Evolutionary conservation across 2,329 filamentous ascomycete genomes (phyloP).

Genomic region (Acarospora socialis): DNA sequence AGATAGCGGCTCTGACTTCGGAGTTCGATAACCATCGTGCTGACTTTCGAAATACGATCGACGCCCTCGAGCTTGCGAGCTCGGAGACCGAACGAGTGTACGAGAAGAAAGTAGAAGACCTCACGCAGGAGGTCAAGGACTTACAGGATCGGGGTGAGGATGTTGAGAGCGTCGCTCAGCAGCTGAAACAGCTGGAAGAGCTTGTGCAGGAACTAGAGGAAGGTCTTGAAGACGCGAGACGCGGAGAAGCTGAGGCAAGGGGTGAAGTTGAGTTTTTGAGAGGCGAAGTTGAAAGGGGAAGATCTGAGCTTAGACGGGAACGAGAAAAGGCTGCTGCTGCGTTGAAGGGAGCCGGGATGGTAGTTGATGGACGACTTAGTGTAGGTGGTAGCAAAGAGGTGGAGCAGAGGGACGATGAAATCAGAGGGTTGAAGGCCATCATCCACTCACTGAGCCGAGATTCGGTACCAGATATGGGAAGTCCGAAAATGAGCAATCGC

Average conservation of each 20-base stretch:
- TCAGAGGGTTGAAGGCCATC: slow-evolving; percentile 90
- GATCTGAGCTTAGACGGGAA: slow-evolving; percentile 76
- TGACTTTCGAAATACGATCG: slow-evolving; percentile 92
- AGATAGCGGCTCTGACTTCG: slow-evolving; percentile 78
- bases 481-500: slow-evolving; percentile 8
- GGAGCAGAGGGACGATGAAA: slow-evolving; percentile 93
- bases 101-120: slow-evolving; percentile 43
- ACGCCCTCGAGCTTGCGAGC: slow-evolving; percentile 88
- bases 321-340: slow-evolving; percentile 62
- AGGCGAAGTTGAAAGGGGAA: slow-evolving; percentile 83
- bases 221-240: slow-evolving; percentile 81
- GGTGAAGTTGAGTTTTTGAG: slow-evolving; percentile 92
- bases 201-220: slow-evolving; percentile 94
- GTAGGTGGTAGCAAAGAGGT: slow-evolving; percentile 51
- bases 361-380: slow-evolving; percentile 26
- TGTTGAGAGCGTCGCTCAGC: slow-evolving; percentile 76
- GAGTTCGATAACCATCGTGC: slow-evolving; percentile 92
- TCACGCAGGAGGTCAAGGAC: slow-evolving; percentile 71
- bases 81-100: slow-evolving; percentile 91
- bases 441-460: slow-evolving; percentile 88
- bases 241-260: slow-evolving; percentile 87
- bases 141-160: slow-evolving; percentile 72
- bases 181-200: slow-evolving; percentile 91
- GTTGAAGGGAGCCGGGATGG: slow-evolving; percentile 38
- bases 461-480: slow-evolving; percentile 25